Evolutionary conservation across 2,329 filamentous ascomycete genomes (phyloP).

Genomic region (Fusarium sp.): DNA sequence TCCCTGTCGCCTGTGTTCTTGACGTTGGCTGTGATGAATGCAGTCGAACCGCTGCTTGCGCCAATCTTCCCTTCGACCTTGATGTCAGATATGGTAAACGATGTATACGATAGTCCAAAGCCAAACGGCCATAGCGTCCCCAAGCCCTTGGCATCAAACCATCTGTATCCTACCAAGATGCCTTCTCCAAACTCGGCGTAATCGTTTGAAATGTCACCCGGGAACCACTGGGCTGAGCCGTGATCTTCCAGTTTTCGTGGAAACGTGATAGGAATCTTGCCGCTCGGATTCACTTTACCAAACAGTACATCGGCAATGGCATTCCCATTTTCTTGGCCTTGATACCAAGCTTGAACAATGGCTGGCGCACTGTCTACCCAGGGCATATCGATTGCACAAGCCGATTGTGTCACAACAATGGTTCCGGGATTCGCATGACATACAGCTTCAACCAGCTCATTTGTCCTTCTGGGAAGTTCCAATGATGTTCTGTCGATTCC

Average conservation of each 20-base stretch:
- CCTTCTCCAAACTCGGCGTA: neutral
- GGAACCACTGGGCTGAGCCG: neutral
- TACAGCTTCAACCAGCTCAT: neutral
- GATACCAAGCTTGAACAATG: too few species aligned
- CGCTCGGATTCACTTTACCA: neutral
- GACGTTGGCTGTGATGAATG: neutral
- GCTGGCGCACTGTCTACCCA: too few species aligned
- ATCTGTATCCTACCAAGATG: neutral
- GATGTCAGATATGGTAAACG: neutral
- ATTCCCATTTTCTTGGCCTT: too few species aligned
- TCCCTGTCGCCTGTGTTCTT: neutral
- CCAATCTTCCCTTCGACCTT: neutral
- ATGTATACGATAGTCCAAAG: neutral
- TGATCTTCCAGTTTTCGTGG: neutral
- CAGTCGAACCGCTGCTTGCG: neutral
- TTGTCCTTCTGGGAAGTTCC: neutral
- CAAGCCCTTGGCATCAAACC: neutral
- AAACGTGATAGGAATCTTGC: neutral
- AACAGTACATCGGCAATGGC: neutral
- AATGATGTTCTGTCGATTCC: neutral
- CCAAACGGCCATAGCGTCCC: neutral
- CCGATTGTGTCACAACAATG: too few species aligned
- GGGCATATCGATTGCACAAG: too few species aligned
- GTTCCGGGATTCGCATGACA: too few species aligned
- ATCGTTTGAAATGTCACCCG: neutral